These are phyloP conservation scores for Cinnamomum micranthum DNA, from an alignment of 164 flowering plant species.

Conservation along the genomic window DNA sequence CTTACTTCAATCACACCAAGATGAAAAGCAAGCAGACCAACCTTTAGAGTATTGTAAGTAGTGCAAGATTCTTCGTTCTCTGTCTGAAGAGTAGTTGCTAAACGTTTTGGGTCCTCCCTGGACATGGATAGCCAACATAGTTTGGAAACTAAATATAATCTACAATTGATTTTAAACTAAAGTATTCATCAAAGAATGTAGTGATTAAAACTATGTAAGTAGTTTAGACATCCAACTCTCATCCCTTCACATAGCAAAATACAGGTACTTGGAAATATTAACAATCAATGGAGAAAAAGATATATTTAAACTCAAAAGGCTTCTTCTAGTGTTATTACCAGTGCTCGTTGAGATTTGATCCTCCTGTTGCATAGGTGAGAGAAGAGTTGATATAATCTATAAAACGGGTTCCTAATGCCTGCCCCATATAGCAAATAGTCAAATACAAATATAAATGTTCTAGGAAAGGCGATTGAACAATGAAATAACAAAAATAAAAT, in stretches of 20 bases:
- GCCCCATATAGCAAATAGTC: conserved; percentile 5
- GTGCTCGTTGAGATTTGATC: conserved; percentile 73
- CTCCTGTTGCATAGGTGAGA: conserved; percentile 92
- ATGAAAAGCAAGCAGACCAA: conserved; percentile 17
- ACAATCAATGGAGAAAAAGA: too few relatives aligned
- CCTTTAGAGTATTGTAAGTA: conserved; percentile 96
- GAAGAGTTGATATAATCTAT: conserved; percentile 83
- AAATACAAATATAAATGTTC: neutral
- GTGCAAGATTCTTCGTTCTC: conserved; percentile 96
- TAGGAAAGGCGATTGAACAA: too few relatives aligned
- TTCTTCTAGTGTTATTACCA: conserved; percentile 44
- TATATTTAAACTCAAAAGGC: neutral
- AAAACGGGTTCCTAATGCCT: conserved; percentile 73
- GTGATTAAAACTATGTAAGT: neutral
- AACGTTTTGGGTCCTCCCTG: conserved; percentile 79
- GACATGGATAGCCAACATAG: conserved; percentile 2
- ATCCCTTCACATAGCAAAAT: too few relatives aligned
- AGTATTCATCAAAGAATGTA: neutral
- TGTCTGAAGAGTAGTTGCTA: conserved; percentile 52
- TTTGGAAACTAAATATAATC: neutral
- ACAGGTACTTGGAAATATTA: too few relatives aligned
- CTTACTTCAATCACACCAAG: neutral
- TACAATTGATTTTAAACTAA: too few relatives aligned
- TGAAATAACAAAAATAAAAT: too few relatives aligned
- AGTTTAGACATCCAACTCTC: neutral